Percentiles rank a stretch among this genome's conserved stretches.
phyloP scores from a whole-genome alignment of 2,329 filamentous ascomycete genomes.

The Ascochyta clinopodiicola region DNA sequence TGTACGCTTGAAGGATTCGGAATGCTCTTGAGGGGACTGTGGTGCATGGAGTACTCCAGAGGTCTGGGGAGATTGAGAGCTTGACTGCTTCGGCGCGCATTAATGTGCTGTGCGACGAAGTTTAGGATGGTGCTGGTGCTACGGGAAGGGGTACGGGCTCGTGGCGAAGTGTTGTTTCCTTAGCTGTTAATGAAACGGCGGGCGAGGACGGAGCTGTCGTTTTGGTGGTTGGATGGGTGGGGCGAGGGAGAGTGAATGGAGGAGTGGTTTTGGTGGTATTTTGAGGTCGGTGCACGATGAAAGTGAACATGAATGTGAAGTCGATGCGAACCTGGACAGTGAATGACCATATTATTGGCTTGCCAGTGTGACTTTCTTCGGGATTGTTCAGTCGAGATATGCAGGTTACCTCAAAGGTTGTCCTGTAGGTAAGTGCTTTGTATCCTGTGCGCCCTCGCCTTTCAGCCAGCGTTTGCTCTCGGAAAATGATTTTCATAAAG shows the following conservation, averaged over 20 bases:
- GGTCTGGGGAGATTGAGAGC: slow-evolving; percentile 12
- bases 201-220: background rate
- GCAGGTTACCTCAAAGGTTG: too few species aligned
- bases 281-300: background rate
- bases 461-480: too few species aligned
- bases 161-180: background rate
- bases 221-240: background rate
- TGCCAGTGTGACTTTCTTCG: too few species aligned
- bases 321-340: too few species aligned
- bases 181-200: background rate
- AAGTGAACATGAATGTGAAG: too few species aligned
- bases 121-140: background rate
- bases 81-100: background rate
- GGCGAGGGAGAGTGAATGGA: background rate
- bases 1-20: slow-evolving; percentile 25
- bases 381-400: too few species aligned
- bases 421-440: too few species aligned
- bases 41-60: slow-evolving; percentile 19
- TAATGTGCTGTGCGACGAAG: background rate
- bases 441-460: too few species aligned
- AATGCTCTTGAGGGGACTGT: slow-evolving; percentile 21
- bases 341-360: too few species aligned
- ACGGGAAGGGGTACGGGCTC: background rate
- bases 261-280: background rate
- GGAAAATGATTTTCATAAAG: too few species aligned